These are phyloP conservation scores for Penicillium digitatum DNA, from an alignment of 2,329 filamentous ascomycete species.

Conservation along the genomic window DNA sequence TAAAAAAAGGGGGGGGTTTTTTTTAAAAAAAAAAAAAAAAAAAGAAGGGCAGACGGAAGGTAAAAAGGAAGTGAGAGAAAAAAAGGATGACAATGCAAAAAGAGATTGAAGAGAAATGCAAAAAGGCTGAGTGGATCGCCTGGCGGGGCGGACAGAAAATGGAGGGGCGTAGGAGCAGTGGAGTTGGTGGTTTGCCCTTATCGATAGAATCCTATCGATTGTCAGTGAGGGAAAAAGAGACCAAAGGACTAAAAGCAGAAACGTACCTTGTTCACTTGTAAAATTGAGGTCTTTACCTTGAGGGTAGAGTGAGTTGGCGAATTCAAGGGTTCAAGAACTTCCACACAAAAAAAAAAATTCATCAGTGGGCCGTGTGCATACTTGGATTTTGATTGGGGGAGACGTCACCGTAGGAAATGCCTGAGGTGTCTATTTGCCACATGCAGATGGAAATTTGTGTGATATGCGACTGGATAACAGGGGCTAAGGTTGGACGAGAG, in stretches of 20 bases:
- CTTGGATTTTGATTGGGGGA: slow-evolving; percentile 6
- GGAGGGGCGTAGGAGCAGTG: slow-evolving; percentile 27
- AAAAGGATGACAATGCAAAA: slow-evolving; percentile 16
- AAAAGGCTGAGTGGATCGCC: slow-evolving; percentile 33
- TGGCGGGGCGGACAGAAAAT: slow-evolving; percentile 29
- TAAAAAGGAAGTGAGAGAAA: slow-evolving; percentile 10
- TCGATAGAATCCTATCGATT: slow-evolving; percentile 35
- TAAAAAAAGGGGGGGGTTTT: slow-evolving; percentile 10
- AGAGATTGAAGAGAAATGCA: slow-evolving; percentile 33
- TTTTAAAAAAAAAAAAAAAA: no score
- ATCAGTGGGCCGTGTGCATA: slow-evolving; percentile 3
- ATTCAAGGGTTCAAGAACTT: background rate
- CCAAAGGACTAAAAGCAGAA: background rate
- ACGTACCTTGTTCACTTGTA: background rate
- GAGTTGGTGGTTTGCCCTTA: slow-evolving; percentile 35
- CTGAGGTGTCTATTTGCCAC: slow-evolving; percentile 8
- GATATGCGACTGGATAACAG: slow-evolving; percentile 3
- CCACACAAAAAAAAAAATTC: slow-evolving; percentile 10
- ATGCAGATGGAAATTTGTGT: slow-evolving; percentile 1
- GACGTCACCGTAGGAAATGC: slow-evolving; percentile 8
- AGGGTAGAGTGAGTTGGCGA: background rate
- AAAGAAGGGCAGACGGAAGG: slow-evolving; percentile 10
- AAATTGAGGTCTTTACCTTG: background rate
- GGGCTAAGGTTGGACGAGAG: background rate
- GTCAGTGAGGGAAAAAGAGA: slow-evolving; percentile 4